These are phyloP conservation scores for Funneliformis mosseae DNA, from an alignment of 192 early-diverging fungal genomes.

Conservation along the genomic window DNA sequence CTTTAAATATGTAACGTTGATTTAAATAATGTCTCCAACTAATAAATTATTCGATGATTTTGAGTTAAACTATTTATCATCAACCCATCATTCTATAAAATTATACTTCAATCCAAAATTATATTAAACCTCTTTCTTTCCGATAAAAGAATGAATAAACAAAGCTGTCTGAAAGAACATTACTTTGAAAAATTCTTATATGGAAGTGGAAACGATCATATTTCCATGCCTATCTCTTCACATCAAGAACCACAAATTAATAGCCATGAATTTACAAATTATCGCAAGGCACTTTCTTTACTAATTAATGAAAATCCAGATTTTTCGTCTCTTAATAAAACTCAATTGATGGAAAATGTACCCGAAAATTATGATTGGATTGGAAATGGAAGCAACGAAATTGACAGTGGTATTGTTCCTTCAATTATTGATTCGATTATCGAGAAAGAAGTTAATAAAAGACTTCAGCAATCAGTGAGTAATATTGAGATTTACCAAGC, in stretches of 20 bases:
- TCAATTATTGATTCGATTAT: neutral
- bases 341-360: neutral
- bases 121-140: too few relatives aligned
- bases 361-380: neutral
- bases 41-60: too few relatives aligned
- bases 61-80: too few relatives aligned
- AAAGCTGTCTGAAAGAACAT: neutral
- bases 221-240: neutral
- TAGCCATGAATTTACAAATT: neutral
- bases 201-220: constrained; percentile 6
- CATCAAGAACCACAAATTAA: neutral
- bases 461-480: neutral
- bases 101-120: too few relatives aligned
- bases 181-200: constrained; percentile 1
- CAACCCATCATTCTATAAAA: too few relatives aligned
- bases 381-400: neutral
- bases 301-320: neutral
- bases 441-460: constrained; percentile 15
- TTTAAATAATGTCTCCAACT: too few relatives aligned
- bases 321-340: neutral
- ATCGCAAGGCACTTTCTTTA: constrained; percentile 8
- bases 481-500: neutral
- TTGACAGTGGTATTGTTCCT: neutral
- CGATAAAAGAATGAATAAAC: neutral
- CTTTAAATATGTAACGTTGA: too few relatives aligned